Conservation (phyloP, 371 early-diverging fungal genomes). For the Mucor mucedo region DNA sequence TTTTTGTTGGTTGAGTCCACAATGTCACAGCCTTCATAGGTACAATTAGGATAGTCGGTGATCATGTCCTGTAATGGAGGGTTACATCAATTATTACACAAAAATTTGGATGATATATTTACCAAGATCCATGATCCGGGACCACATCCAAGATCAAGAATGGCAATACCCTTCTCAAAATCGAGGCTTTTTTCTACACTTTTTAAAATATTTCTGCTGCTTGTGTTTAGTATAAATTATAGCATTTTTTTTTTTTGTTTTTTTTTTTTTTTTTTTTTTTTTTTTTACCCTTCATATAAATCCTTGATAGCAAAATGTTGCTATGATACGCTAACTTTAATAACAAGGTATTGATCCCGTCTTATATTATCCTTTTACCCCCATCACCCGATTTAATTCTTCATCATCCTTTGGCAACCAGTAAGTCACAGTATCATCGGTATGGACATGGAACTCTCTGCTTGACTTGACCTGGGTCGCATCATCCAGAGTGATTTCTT, state of each 20-base stretch:
- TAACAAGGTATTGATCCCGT: too few species aligned
- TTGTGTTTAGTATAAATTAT: neutral
- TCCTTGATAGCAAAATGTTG: conserved; percentile 29
- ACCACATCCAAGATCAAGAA: conserved; percentile 29
- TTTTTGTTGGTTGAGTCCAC: conserved; percentile 13
- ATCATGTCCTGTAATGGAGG: conserved; percentile 14
- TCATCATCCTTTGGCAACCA: conserved; percentile 33
- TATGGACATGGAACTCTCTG: conserved; percentile 35
- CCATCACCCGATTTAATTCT: conserved; percentile 20
- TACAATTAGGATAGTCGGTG: conserved; percentile 20
- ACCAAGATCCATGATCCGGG: conserved; percentile 29
- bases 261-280: neutral
- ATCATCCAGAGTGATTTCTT: too few species aligned
- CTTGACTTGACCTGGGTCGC: neutral
- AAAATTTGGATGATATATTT: neutral
- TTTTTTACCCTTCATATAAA: conserved; percentile 21
- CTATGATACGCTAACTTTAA: neutral
- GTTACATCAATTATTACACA: neutral
- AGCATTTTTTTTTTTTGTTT: neutral
- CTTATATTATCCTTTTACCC: neutral
- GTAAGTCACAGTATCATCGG: conserved; percentile 12
- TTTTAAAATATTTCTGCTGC: too few species aligned
- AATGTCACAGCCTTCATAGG: conserved; percentile 26
- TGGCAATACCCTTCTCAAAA: neutral
- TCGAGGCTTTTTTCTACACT: too few species aligned